These are phyloP conservation scores for Caryopteris hybrid DNA, from an alignment of 305 asterid genomes.

Conservation along the genomic window DNA sequence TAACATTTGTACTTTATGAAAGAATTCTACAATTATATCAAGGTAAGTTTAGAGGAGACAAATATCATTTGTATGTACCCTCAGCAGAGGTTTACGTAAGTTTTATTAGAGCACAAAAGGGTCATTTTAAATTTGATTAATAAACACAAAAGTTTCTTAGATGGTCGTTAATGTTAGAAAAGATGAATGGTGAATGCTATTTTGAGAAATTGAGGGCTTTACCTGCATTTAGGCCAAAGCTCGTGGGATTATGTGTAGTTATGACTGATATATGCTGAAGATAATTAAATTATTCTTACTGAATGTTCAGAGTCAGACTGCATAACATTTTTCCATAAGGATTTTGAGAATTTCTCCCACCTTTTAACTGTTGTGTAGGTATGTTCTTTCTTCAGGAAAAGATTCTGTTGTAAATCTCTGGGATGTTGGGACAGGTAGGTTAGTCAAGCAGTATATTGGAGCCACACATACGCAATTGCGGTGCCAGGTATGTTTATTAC, in stretches of 20 bases:
- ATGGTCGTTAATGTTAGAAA: not conserved
- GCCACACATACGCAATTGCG: constrained; percentile 57
- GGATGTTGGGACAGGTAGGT: constrained; percentile 76
- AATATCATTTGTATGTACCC: not conserved
- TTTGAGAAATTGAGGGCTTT: not conserved
- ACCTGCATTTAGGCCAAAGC: not conserved
- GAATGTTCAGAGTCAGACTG: not conserved
- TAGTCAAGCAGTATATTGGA: constrained; percentile 68
- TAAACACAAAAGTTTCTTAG: not conserved
- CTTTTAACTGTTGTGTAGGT: constrained; percentile 42
- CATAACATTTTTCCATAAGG: not conserved
- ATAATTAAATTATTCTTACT: constrained; percentile 2
- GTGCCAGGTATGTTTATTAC: constrained; percentile 53
- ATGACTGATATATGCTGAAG: not conserved
- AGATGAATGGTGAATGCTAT: not conserved
- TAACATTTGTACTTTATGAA: not conserved
- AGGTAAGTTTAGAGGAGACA: not conserved
- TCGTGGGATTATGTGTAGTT: not conserved
- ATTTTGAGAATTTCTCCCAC: constrained; percentile 21
- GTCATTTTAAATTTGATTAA: not conserved
- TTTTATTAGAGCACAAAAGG: too few species aligned
- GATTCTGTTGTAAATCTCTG: constrained; percentile 83
- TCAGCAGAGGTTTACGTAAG: not conserved
- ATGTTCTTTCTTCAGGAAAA: constrained; percentile 72
- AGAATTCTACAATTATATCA: not conserved